Base-by-base conservation (phyloP, 2,329 filamentous ascomycete genomes). In the Zymoseptoria brevis region DNA sequence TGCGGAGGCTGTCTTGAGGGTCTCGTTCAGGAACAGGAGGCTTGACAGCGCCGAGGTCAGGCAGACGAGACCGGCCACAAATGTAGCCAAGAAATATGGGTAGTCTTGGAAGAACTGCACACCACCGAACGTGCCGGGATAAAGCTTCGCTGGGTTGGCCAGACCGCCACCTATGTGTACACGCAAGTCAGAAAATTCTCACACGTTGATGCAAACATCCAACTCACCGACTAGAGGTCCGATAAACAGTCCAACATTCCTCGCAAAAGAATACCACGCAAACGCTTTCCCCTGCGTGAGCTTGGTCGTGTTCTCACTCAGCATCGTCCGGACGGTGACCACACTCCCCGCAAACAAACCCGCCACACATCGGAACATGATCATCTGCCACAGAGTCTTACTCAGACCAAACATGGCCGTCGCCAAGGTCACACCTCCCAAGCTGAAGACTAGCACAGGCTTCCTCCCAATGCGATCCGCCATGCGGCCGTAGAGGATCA, bases 311-410 rank as follows among this genome's bases (percentile, higher is more conserved):
- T 86, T 83, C 73, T 94, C 89, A 19, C 83, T 82, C 29, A 93
- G 79, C 87, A 93, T 91, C 6, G 88, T 86, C 26, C 89, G 80
- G 57, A 93, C 83, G 5, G 88, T 87, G 62, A 93, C 83, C 53
- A 89, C 79, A 6, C 85, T 88, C 0, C 88, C 89, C 0, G 85
- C 84, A 70, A 93, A 92, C 4, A 89, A 72, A 1, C 89, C 89
- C 0, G 87, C 87, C 16, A 87, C 65, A 65, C 86, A 89, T 30
- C 89, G 81, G 62, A 87, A 86, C 13, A 88, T 49, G 4, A 91
- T 78, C 87, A 93, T 92, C 74, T 92, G 84, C 79, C 80, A 80
- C n/a, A 93, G 77, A 0, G 78, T 80, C 54, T 73, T 79, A 21
- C 87, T 83, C 62, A 90, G 72, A 16, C 89, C 89, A 65, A 93